Conservation (phyloP, 192 early-diverging fungal species). For the Paraglomus occultum region DNA sequence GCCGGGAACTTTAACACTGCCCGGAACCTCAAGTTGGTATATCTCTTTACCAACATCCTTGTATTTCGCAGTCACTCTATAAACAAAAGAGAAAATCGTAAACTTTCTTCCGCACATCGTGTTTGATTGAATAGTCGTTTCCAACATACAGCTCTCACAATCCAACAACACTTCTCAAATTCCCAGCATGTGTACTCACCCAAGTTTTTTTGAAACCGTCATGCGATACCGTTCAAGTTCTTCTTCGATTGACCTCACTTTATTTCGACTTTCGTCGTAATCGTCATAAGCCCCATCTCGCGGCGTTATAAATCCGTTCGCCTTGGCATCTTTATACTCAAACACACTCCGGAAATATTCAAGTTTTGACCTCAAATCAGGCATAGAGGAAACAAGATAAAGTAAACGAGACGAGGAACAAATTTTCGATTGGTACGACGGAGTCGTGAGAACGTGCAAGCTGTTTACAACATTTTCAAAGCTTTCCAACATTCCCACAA, state of each 20-base stretch:
- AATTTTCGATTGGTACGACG: no score
- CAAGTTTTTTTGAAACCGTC: constrained; percentile 61
- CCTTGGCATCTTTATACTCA: constrained; percentile 60
- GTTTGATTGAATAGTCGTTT: background rate
- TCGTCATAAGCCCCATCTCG: constrained; percentile 70
- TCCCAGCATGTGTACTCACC: constrained; percentile 40
- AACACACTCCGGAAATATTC: constrained; percentile 74
- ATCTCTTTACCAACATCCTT: constrained; percentile 94
- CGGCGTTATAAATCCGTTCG: constrained; percentile 63
- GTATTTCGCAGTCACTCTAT: constrained; percentile 64
- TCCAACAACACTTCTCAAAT: background rate
- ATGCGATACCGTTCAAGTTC: constrained; percentile 67
- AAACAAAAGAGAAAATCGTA: background rate
- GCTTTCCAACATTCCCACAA: constrained; percentile 63
- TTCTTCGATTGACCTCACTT: constrained; percentile 57
- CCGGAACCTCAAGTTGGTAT: constrained; percentile 90
- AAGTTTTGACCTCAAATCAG: constrained; percentile 59
- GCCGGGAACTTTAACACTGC: constrained; percentile 67
- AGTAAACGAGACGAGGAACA: no score
- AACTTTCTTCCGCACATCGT: background rate
- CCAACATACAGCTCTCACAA: background rate
- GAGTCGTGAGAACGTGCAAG: no score
- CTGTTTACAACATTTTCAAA: constrained; percentile 33
- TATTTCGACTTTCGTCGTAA: constrained; percentile 68
- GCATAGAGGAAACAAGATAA: constrained; percentile 30